A percentile compares a stretch with the other conserved stretches of the same genome.
These are phyloP conservation scores for Mediolabrus comicus DNA, from an alignment of 108 stramenopile genomes.

Conservation along the genomic window DNA sequence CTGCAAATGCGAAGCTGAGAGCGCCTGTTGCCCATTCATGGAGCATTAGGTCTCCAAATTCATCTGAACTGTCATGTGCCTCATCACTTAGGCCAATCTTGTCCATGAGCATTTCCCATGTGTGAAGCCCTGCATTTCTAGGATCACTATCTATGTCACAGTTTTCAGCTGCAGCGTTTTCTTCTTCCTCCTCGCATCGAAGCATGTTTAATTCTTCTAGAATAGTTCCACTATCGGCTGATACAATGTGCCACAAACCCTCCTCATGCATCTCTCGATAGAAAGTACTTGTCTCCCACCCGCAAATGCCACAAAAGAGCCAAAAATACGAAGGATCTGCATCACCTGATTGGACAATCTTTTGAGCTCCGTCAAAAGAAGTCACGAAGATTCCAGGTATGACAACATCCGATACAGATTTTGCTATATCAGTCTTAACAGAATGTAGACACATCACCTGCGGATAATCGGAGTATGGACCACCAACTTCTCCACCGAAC, in stretches of 20 bases:
- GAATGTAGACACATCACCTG: conserved; percentile 48
- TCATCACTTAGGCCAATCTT: conserved; percentile 35
- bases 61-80: conserved; percentile 18
- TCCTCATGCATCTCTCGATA: conserved; percentile 45
- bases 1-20: conserved; percentile 17
- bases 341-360: conserved; percentile 22
- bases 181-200: conserved; percentile 39
- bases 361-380: conserved; percentile 35
- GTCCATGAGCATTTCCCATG: conserved; percentile 52
- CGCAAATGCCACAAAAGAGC: conserved; percentile 50
- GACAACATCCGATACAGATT: conserved; percentile 29
- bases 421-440: conserved; percentile 13
- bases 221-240: conserved; percentile 33
- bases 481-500: conserved; percentile 72
- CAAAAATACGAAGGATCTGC: conserved; percentile 49
- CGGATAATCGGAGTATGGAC: conserved; percentile 38
- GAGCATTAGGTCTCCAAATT: conserved; percentile 46
- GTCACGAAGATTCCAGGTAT: conserved; percentile 36
- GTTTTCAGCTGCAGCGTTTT: conserved; percentile 4
- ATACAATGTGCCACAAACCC: conserved; percentile 35
- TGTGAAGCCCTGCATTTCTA: conserved; percentile 39
- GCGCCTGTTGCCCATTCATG: conserved; percentile 40
- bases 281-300: conserved; percentile 42
- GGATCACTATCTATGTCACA: conserved; percentile 43
- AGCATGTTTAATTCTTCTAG: conserved; percentile 41